These are phyloP conservation scores for Ganoderma boninense DNA, from an alignment of 1,284 basidiomycete genomes.

Conservation along the genomic window DNA sequence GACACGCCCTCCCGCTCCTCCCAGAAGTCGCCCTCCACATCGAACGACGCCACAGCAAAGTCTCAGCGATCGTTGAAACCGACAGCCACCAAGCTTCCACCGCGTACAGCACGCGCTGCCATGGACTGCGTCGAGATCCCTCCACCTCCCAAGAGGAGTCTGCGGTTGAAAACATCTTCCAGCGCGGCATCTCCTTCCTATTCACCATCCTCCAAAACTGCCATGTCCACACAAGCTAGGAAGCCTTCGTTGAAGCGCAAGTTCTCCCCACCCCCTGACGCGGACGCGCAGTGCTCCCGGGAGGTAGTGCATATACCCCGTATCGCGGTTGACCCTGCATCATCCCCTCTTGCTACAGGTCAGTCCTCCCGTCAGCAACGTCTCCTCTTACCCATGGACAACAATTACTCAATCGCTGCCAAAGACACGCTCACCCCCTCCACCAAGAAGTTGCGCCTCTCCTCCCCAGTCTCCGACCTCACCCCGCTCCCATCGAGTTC, in stretches of 20 bases:
- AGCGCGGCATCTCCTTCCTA: conserved; percentile 14
- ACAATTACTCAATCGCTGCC: conserved; percentile 18
- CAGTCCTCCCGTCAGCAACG: conserved; percentile 9
- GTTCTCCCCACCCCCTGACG: conserved; percentile 21
- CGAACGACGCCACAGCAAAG: not conserved
- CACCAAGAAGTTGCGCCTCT: conserved; percentile 33
- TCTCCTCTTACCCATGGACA: conserved; percentile 18
- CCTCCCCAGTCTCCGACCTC: conserved; percentile 27
- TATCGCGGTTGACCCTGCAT: conserved; percentile 6
- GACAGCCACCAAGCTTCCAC: not conserved
- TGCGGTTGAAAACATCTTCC: conserved; percentile 4
- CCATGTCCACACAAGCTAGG: conserved; percentile 7
- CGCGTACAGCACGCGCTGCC: conserved; percentile 7
- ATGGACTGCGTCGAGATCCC: conserved; percentile 25
- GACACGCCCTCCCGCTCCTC: not conserved
- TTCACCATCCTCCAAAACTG: not conserved
- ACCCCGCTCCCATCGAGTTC: conserved; percentile 25
- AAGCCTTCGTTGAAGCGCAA: conserved; percentile 36
- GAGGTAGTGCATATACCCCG: conserved; percentile 17
- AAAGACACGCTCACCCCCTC: conserved; percentile 18
- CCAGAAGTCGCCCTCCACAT: conserved; percentile 2
- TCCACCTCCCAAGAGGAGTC: conserved; percentile 13
- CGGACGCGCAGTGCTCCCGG: conserved; percentile 13
- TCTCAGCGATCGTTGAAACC: conserved; percentile 10
- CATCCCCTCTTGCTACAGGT: conserved; percentile 12